Conservation (phyloP, 768 basidiomycete species). For the Termitomyces sp. region DNA sequence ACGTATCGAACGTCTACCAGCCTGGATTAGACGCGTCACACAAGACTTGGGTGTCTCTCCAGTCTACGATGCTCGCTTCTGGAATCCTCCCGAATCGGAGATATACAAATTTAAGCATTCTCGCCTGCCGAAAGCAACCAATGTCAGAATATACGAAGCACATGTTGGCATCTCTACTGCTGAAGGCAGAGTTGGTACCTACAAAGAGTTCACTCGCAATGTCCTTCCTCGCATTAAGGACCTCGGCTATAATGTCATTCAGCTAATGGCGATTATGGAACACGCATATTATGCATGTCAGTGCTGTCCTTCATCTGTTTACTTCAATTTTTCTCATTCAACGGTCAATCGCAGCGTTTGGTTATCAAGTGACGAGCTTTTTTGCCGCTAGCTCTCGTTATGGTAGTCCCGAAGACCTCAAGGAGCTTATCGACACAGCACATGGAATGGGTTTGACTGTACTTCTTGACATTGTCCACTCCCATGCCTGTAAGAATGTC, state of each 20-base stretch:
- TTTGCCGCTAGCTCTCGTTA: conserved; percentile 97
- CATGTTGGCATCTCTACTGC: conserved; percentile 96
- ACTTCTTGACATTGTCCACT: conserved; percentile 95
- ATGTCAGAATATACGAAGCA: conserved; percentile 90
- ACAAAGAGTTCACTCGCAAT: conserved; percentile 90
- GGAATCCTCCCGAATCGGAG: conserved; percentile 83
- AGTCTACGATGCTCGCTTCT: conserved; percentile 95
- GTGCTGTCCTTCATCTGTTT: conserved; percentile 24
- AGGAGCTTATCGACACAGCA: conserved; percentile 92
- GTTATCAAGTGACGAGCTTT: conserved; percentile 97
- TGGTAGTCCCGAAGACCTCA: conserved; percentile 93
- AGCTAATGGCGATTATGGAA: conserved; percentile 98
- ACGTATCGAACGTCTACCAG: conserved; percentile 88
- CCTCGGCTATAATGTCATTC: conserved; percentile 95
- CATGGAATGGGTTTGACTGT: conserved; percentile 92
- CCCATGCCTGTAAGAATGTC: conserved; percentile 97
- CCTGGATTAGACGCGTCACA: conserved; percentile 94
- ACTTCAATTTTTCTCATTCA: neutral
- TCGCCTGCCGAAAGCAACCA: conserved; percentile 61
- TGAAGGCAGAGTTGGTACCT: conserved; percentile 86
- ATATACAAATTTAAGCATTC: conserved; percentile 81
- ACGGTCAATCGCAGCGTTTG: conserved; percentile 66
- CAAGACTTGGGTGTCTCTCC: conserved; percentile 90
- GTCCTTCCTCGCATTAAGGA: conserved; percentile 84
- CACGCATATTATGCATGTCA: conserved; percentile 96